A percentile compares a stretch with the other conserved stretches of the same genome.
phyloP scores from a whole-genome alignment of 768 basidiomycete genomes.

The Epithele typhae region DNA sequence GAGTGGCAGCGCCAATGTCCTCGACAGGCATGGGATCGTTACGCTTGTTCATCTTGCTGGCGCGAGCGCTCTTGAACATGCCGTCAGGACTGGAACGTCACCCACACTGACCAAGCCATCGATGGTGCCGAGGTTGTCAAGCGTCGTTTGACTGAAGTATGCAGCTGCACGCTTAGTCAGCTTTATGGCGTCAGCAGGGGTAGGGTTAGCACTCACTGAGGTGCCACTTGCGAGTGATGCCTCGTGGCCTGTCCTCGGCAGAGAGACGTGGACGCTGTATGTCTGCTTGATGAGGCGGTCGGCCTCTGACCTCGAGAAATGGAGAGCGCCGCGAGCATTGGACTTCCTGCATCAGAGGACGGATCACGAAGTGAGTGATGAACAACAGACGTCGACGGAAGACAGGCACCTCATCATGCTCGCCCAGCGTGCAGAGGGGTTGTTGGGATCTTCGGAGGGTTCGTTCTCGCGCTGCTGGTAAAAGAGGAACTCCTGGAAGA shows the following conservation, averaged over 20 bases:
- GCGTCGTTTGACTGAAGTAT: conserved; percentile 76
- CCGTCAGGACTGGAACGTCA: conserved; percentile 64
- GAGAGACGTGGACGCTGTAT: conserved; percentile 45
- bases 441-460: conserved; percentile 33
- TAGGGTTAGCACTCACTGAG: conserved; percentile 35
- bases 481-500: conserved; percentile 46
- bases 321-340: conserved; percentile 36
- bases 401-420: conserved; percentile 25
- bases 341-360: conserved; percentile 36
- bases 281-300: conserved; percentile 52
- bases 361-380: neutral
- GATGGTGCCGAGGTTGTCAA: conserved; percentile 68
- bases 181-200: conserved; percentile 1
- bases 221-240: conserved; percentile 47
- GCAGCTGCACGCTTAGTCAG: conserved; percentile 47
- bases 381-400: conserved; percentile 5
- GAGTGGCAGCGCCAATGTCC: conserved; percentile 17
- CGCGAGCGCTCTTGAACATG: conserved; percentile 74
- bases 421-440: conserved; percentile 67
- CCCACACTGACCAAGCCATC: conserved; percentile 66
- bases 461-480: conserved; percentile 48
- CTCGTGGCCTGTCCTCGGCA: conserved; percentile 39
- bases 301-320: conserved; percentile 21
- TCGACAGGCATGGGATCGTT: conserved; percentile 19
- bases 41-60: conserved; percentile 45